Evolutionary conservation across 352 stramenopile genomes (phyloP), one percentile per base, ranked within the genome.

Genomic region (Plasmopara viticola): DNA sequence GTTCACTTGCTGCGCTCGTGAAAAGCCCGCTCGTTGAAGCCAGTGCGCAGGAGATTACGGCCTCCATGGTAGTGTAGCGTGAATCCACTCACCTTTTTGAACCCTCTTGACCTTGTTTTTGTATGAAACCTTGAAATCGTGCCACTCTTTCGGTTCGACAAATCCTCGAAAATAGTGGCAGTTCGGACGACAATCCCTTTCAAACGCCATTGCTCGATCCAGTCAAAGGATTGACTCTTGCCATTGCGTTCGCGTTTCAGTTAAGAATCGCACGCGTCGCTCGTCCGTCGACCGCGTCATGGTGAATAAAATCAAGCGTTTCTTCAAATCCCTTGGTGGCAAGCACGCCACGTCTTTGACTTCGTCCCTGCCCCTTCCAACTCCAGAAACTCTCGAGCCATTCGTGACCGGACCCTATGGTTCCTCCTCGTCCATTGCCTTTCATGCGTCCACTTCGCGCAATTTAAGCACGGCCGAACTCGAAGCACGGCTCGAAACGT

Each of bases 241-340:
- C 20, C 20, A 25, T 25, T 1, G 20, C 20, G 20, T 25, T 3
- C 20, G 20, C 3, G 20, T 3, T 25, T 25, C 20, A 25, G 20
- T 25, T 25, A 3, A 1, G 3, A 25, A 25, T 25, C 20, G 20
- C 20, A 25, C 20, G 20, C 3, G 20, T 25, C 20, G 20, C 1
- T 25, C 20, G 20, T 25, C 20, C 20, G 1, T 25, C 1, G 20
- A 25, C 3, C 20, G 37, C 12, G 17, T 14, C 44, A 81, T 81
- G 71, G 68, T 77, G 34, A 78, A 78, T 60, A 81, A 77, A 48
- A 55, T 81, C 49, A 70, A 68, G 44, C 62, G 58, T 8, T 81
- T 81, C 42, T 74, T 81, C 58, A 70, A 68, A 53, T 64, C 66
- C 20, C 58, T 81, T 38, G 62, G 62, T 28, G 68, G 68, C 38